Evolutionary conservation across 116 monocot species (phyloP).

Genomic region (Iris pallida): DNA sequence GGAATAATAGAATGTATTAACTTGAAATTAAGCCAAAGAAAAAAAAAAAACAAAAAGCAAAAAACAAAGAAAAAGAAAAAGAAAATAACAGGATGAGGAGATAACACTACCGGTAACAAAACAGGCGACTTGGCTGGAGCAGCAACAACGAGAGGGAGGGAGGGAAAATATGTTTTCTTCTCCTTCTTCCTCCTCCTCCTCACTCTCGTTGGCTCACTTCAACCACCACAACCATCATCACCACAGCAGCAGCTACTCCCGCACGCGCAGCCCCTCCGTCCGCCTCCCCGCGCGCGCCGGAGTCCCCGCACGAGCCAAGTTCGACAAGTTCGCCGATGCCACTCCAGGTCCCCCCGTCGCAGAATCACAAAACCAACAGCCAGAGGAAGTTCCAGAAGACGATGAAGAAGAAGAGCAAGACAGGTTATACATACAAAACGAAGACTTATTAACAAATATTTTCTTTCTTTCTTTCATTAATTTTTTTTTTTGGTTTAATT

Average conservation of each 20-base stretch:
- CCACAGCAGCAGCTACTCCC: slow-evolving; percentile 1
- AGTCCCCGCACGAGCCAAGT: slow-evolving; percentile 37
- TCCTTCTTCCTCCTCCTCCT: slow-evolving; percentile 4
- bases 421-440: slow-evolving; percentile 25
- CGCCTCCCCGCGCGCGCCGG: neutral
- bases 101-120: too few species aligned
- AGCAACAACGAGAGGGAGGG: too few species aligned
- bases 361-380: neutral
- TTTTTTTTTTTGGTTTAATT: neutral
- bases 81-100: too few species aligned
- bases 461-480: neutral
- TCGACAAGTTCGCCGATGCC: slow-evolving; percentile 37
- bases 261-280: neutral
- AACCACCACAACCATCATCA: slow-evolving; percentile 2
- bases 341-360: neutral
- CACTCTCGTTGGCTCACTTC: neutral
- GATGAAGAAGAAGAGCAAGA: slow-evolving; percentile 33
- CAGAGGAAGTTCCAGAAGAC: neutral
- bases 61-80: too few species aligned
- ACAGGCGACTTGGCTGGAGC: too few species aligned
- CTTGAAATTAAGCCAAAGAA: too few species aligned
- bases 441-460: neutral
- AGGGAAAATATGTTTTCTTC: neutral
- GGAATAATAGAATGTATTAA: too few species aligned
- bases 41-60: too few species aligned